Conservation (phyloP, 257 asterid genomes). For the Nyctanthes arbortristis region DNA sequence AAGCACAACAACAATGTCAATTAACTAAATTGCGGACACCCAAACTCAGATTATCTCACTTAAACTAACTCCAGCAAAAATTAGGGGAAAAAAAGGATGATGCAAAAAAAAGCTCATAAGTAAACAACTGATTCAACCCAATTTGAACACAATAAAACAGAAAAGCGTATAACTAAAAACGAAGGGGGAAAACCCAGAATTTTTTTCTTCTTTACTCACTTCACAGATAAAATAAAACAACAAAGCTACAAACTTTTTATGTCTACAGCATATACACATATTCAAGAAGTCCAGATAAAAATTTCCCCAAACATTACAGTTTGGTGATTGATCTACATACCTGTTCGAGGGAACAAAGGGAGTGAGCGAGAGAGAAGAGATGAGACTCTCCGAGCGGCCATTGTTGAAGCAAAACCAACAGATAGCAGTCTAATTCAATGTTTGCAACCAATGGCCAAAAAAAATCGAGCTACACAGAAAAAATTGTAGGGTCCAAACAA, state of each 20-base stretch:
- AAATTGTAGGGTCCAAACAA: too few species aligned
- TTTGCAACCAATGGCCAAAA: too few species aligned
- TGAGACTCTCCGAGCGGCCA: slow-evolving; percentile 74
- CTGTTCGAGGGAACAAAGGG: slow-evolving; percentile 44
- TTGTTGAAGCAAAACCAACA: slow-evolving; percentile 7
- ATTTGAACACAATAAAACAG: background rate
- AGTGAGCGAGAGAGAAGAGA: slow-evolving; percentile 65
- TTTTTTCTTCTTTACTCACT: too few species aligned
- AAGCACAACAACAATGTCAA: too few species aligned
- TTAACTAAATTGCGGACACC: background rate
- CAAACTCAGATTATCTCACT: background rate
- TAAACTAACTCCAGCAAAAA: background rate
- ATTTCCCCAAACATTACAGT: background rate
- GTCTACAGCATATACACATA: background rate
- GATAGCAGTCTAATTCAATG: too few species aligned
- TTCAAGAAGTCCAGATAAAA: too few species aligned
- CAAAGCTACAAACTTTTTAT: background rate
- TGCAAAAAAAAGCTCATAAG: background rate
- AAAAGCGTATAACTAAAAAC: too few species aligned
- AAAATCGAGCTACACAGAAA: too few species aligned
- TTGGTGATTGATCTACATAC: slow-evolving; percentile 19
- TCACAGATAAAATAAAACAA: background rate
- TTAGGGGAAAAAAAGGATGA: background rate
- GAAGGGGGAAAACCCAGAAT: background rate
- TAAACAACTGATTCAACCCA: background rate